Evolutionary conservation across 108 stramenopile genomes (phyloP).

Genomic region (Schizochytrium sp.): DNA sequence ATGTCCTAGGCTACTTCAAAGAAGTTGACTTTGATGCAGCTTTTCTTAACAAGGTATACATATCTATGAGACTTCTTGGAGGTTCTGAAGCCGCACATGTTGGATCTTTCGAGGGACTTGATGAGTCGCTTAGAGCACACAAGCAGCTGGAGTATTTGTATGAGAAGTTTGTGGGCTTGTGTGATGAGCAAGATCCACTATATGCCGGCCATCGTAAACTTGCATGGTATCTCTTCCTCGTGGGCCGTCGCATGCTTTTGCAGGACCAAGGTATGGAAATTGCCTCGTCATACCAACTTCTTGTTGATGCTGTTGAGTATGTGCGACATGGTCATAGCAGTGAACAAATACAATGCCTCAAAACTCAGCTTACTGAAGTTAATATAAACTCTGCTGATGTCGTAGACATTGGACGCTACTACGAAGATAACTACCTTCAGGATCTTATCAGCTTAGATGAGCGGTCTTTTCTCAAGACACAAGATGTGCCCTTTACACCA

Average conservation of each 20-base stretch:
- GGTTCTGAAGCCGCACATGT: neutral
- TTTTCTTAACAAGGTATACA: slow-evolving; percentile 7
- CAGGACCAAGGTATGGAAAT: neutral
- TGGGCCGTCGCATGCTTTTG: slow-evolving; percentile 2
- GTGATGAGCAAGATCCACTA: neutral
- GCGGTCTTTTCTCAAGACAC: slow-evolving; percentile 17
- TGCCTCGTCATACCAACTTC: neutral
- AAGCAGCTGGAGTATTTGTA: slow-evolving; percentile 25
- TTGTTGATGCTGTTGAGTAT: neutral
- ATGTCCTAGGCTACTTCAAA: neutral
- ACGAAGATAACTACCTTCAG: neutral
- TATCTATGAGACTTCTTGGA: neutral
- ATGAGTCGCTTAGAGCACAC: slow-evolving; percentile 13
- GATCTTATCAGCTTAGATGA: neutral
- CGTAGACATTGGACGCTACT: slow-evolving; percentile 4
- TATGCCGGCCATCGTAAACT: neutral
- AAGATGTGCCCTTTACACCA: neutral
- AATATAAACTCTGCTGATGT: neutral
- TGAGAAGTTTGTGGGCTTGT: neutral
- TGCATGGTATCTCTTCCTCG: slow-evolving; percentile 46
- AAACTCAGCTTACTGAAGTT: neutral
- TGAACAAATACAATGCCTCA: neutral
- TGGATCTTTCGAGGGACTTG: neutral
- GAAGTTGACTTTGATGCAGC: neutral
- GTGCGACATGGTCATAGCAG: slow-evolving; percentile 14